Evolutionary conservation across 2,329 filamentous ascomycete genomes (phyloP), one percentile per base, ranked within the genome.

Genomic region (Calonectria pteridis): DNA sequence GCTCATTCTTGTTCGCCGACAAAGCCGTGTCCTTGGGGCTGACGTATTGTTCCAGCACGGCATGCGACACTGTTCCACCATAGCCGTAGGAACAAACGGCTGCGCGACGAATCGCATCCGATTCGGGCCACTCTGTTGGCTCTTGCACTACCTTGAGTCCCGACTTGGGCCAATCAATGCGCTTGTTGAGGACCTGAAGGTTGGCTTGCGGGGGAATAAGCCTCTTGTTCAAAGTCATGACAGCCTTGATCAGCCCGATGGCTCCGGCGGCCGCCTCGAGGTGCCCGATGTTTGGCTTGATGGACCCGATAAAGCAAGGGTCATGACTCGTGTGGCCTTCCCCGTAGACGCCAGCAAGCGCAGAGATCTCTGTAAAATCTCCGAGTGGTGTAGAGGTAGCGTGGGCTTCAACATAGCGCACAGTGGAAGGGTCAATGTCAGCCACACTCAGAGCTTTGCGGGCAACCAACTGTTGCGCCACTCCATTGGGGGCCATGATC

Each of bases 351-450:
- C 33, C 23, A 10, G 55, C 55, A 20, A 62, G 55, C 2, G 55
- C 55, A 20, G 55, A 62, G 20, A 62, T 23, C 29, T 97, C 95
- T 6, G 92, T 94, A 9, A 92, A 92, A 81, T 97, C 95, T 73
- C 95, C 95, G 49, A 94, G 94, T 83, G 96, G 94, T 0, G 95
- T 97, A 49, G 94, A 95, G 5, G 95, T 97, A 13, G 95, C 95
- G 83, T 97, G 95, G 91, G 96, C 95, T 84, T 97, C 95, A 6
- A 97, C 93, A 80, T 96, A 96, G 83, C 92, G 92, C 62, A 76
- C 50, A 50, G 75, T 33, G 18, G 40, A 29, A 50, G 77, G 76
- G 6, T 70, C 62, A 20, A 79, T 10, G 0, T 58, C 46, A 6
- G 76, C 64, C 11, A 43, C 37, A 14, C 43, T 59, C 5, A 78